Percentiles rank a stretch among this genome's conserved stretches.
Evolutionary conservation across 1,139 yeast genomes (phyloP).

Genomic region (Geotrichum bryndzae): DNA sequence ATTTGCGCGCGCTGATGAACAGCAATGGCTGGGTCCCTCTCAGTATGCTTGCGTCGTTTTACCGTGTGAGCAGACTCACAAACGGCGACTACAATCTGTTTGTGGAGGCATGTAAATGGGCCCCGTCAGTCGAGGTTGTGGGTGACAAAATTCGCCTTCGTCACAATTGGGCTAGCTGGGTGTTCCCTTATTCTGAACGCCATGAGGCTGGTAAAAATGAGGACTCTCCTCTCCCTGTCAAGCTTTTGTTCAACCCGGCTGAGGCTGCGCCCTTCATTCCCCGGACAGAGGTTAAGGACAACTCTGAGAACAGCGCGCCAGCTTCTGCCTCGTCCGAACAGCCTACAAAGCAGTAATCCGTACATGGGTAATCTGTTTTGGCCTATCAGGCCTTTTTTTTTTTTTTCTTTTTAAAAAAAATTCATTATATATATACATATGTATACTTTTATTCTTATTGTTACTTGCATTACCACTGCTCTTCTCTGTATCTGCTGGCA

Average conservation of each 20-base stretch:
- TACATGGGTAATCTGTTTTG: not conserved
- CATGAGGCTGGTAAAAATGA: conserved; percentile 39
- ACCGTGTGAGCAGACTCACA: conserved; percentile 60
- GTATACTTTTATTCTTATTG: too few species aligned
- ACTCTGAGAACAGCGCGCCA: not conserved
- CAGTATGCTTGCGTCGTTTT: conserved; percentile 57
- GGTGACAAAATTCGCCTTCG: conserved; percentile 45
- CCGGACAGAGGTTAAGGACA: conserved; percentile 19
- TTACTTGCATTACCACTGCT: not conserved
- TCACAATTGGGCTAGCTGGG: conserved; percentile 44
- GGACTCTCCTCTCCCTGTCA: conserved; percentile 26
- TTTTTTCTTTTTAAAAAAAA: not conserved
- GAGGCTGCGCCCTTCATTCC: conserved; percentile 38
- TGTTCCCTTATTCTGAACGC: conserved; percentile 46
- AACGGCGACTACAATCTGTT: conserved; percentile 46
- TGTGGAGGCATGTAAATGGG: conserved; percentile 42
- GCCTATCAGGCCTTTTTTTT: not conserved
- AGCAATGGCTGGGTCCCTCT: conserved; percentile 67
- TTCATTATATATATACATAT: too few species aligned
- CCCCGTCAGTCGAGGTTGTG: conserved; percentile 43
- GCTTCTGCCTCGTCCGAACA: not conserved
- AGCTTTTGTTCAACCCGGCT: conserved; percentile 35
- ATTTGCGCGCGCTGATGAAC: conserved; percentile 74
- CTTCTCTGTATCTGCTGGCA: not conserved
- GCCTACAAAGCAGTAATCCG: not conserved